Percentiles rank a stretch among this genome's conserved stretches.
Evolutionary conservation across 2,329 filamentous ascomycete genomes (phyloP).

Genomic region (Ceratocystis destructans): DNA sequence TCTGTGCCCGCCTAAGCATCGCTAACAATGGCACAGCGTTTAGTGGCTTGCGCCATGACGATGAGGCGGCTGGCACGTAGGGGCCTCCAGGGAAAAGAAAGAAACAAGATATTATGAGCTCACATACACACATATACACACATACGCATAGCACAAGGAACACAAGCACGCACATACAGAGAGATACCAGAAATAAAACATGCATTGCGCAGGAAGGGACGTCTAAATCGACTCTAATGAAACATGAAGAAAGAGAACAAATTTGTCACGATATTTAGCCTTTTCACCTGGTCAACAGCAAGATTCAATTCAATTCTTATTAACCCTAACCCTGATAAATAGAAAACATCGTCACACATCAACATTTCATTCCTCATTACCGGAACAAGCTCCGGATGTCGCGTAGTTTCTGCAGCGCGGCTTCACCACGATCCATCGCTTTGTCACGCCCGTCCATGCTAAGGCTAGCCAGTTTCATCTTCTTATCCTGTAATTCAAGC

Average conservation of each 20-base stretch:
- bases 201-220: no score
- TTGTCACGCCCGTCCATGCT: conserved; percentile 58
- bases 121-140: no score
- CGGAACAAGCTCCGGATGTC: conserved; percentile 47
- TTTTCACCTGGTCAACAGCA: no score
- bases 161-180: no score
- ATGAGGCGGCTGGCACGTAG: conserved; percentile 24
- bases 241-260: no score
- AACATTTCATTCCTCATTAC: conserved; percentile 23
- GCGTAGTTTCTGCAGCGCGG: conserved; percentile 47
- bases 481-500: conserved; percentile 76
- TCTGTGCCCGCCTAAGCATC: conserved; percentile 70
- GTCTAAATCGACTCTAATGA: no score
- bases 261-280: no score
- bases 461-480: conserved; percentile 77
- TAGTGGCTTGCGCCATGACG: conserved; percentile 45
- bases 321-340: no score
- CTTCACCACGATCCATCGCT: conserved; percentile 37
- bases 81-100: background rate
- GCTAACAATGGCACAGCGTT: conserved; percentile 64
- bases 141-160: no score
- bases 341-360: no score
- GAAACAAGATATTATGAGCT: background rate
- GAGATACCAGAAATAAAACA: no score
- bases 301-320: no score